phyloP scores from a whole-genome alignment of 2,329 filamentous ascomycete species.

The Scytalidium lignicola region DNA sequence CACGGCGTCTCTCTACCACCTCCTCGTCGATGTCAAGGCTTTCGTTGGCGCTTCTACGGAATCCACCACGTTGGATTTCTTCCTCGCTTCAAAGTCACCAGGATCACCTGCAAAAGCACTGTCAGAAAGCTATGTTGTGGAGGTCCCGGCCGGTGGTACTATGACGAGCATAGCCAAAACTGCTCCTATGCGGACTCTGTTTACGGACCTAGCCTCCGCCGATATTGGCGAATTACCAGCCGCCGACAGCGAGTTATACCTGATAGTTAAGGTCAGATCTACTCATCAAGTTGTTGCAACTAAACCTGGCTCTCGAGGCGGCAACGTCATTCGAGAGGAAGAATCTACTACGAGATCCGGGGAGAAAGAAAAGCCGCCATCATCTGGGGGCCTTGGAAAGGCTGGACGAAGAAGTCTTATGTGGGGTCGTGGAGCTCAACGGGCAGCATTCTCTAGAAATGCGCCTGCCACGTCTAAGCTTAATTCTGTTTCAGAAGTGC shows the following conservation, averaged over 20 bases:
- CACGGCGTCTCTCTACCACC: slow-evolving; percentile 69
- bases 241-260: slow-evolving; percentile 68
- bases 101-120: slow-evolving; percentile 60
- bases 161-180: slow-evolving; percentile 60
- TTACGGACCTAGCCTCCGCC: slow-evolving; percentile 67
- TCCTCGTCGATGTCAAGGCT: slow-evolving; percentile 78
- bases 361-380: slow-evolving; percentile 38
- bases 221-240: slow-evolving; percentile 53
- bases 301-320: slow-evolving; percentile 22
- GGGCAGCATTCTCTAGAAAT: slow-evolving; percentile 49
- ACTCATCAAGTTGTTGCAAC: slow-evolving; percentile 20
- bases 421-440: slow-evolving; percentile 59
- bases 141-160: slow-evolving; percentile 69
- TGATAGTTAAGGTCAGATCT: slow-evolving; percentile 69
- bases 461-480: slow-evolving; percentile 38
- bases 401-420: slow-evolving; percentile 60
- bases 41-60: slow-evolving; percentile 74
- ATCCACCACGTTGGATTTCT: slow-evolving; percentile 69
- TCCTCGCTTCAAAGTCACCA: slow-evolving; percentile 67
- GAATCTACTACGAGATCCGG: slow-evolving; percentile 8
- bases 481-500: slow-evolving; percentile 38
- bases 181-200: slow-evolving; percentile 74
- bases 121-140: slow-evolving; percentile 78
- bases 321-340: slow-evolving; percentile 20
- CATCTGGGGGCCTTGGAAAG: slow-evolving; percentile 43